Evolutionary conservation across 179 eudicot genomes (phyloP).

Genomic region (Patellifolia procumbens): DNA sequence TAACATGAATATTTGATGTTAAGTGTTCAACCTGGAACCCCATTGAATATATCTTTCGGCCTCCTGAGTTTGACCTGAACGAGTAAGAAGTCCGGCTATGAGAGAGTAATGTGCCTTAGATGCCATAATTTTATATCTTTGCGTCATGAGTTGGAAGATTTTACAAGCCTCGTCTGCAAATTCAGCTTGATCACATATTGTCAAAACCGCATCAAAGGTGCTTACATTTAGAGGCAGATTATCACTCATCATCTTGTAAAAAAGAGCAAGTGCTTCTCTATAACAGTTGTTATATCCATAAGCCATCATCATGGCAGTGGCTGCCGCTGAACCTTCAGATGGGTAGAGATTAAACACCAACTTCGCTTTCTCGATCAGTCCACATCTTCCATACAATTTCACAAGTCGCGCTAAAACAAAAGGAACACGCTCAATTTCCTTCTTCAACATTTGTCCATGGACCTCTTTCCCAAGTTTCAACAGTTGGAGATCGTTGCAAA

Average conservation of each 20-base stretch:
- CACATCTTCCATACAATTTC: conserved; percentile 70
- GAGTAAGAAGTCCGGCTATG: conserved; percentile 50
- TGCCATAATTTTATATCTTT: conserved; percentile 42
- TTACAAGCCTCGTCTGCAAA: conserved; percentile 63
- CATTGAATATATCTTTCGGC: conserved; percentile 51
- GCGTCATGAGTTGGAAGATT: conserved; percentile 53
- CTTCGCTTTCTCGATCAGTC: conserved; percentile 55
- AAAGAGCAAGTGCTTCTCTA: conserved; percentile 53
- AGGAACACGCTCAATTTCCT: conserved; percentile 47
- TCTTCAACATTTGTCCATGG: conserved; percentile 72
- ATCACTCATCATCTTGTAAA: conserved; percentile 43
- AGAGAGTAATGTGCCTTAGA: conserved; percentile 55
- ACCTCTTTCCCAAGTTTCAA: conserved; percentile 73
- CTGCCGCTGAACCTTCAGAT: conserved; percentile 50
- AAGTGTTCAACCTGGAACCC: conserved; percentile 34
- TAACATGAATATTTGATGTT: not conserved
- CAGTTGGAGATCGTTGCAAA: conserved; percentile 44
- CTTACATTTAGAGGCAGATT: conserved; percentile 51
- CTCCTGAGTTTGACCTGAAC: conserved; percentile 52
- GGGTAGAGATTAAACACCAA: conserved; percentile 49
- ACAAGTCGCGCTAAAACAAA: conserved; percentile 56
- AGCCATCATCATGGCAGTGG: conserved; percentile 72
- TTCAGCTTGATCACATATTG: conserved; percentile 68
- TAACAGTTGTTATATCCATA: conserved; percentile 44
- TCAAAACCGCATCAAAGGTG: conserved; percentile 53